Conservation (phyloP, 345 rosid species). For the Trapa incisa region DNA sequence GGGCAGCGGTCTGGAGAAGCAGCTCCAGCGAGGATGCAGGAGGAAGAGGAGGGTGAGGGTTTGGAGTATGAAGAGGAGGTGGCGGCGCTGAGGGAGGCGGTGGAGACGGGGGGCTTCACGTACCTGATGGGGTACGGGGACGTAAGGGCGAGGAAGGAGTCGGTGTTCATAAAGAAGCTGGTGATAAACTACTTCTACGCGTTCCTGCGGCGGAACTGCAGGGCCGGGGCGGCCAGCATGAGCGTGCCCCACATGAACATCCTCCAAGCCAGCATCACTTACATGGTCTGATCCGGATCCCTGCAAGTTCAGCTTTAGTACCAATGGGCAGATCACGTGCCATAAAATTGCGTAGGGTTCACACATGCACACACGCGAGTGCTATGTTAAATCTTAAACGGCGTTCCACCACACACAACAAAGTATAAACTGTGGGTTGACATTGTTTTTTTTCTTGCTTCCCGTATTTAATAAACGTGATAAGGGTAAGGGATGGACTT, state of each 20-base stretch:
- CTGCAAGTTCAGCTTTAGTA: neutral
- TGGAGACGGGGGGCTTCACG: slow-evolving; percentile 62
- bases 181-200: slow-evolving; percentile 86
- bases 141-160: slow-evolving; percentile 75
- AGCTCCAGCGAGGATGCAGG: slow-evolving; percentile 11
- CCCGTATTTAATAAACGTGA: no score
- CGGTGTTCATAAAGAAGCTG: slow-evolving; percentile 72
- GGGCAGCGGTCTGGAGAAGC: slow-evolving; percentile 21
- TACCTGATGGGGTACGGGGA: slow-evolving; percentile 73
- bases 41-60: slow-evolving; percentile 48
- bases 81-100: slow-evolving; percentile 66
- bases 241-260: slow-evolving; percentile 89
- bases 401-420: no score
- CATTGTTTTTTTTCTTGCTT: no score
- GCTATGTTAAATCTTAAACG: no score
- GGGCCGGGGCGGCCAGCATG: slow-evolving; percentile 73
- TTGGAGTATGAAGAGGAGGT: slow-evolving; percentile 77
- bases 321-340: neutral
- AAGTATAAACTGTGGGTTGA: no score
- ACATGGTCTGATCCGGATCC: slow-evolving; percentile 42
- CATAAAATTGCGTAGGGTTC: neutral
- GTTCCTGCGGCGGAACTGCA: slow-evolving; percentile 70
- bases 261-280: slow-evolving; percentile 78
- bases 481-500: no score
- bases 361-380: no score